A percentile compares a stretch with the other conserved stretches of the same genome.
Conservation (phyloP, 1,139 yeast genomes). For the Sugiyamaella neomexicana region DNA sequence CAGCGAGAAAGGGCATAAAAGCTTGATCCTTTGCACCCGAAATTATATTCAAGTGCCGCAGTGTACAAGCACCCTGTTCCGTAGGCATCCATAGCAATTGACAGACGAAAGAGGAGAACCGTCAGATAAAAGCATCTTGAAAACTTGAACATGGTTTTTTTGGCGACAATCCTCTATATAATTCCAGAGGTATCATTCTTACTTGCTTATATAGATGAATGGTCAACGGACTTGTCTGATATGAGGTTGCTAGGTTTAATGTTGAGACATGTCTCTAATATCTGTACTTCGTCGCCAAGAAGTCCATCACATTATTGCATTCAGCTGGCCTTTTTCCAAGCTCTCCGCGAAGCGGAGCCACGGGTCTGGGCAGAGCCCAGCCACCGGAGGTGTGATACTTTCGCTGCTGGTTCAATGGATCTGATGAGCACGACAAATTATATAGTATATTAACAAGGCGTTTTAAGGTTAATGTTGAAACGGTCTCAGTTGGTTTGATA, state of each 20-base stretch:
- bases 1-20: constrained; percentile 14
- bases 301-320: background rate
- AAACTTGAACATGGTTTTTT: background rate
- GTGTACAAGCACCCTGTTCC: constrained; percentile 17
- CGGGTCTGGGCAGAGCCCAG: too few species aligned
- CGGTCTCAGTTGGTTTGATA: too few species aligned
- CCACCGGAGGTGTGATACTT: too few species aligned
- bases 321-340: too few species aligned
- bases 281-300: background rate
- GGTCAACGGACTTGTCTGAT: background rate
- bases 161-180: background rate
- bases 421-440: too few species aligned
- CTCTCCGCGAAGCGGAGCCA: too few species aligned
- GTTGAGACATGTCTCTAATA: background rate
- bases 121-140: background rate
- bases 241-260: background rate
- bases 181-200: background rate
- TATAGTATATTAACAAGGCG: too few species aligned
- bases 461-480: too few species aligned
- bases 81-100: constrained; percentile 8
- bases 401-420: too few species aligned
- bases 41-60: constrained; percentile 13
- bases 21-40: constrained; percentile 12
- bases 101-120: background rate
- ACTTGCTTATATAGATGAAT: background rate